Evolutionary conservation across 495 filamentous ascomycete species (phyloP).

Genomic region (Talaromyces stipitatus): DNA sequence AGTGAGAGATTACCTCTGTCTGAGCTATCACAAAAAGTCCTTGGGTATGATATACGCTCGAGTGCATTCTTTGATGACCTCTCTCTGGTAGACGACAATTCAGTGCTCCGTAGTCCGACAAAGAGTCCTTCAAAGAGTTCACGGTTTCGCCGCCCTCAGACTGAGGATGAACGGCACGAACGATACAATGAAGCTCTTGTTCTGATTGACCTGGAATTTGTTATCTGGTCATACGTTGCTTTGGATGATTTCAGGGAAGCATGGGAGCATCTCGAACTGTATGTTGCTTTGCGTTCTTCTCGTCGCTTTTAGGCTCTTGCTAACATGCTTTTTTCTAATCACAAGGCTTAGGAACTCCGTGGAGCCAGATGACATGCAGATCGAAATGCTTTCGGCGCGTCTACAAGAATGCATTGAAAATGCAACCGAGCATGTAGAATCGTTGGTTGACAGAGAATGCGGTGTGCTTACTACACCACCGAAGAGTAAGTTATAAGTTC

Average conservation of each 20-base stretch:
- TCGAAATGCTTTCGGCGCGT: conserved; percentile 21
- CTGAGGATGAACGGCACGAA: background rate
- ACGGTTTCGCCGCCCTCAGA: background rate
- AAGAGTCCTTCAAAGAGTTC: conserved; percentile 14
- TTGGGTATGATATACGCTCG: conserved; percentile 33
- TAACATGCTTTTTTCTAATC: background rate
- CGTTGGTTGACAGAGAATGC: conserved; percentile 30
- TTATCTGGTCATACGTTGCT: conserved; percentile 57
- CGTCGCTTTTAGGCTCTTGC: background rate
- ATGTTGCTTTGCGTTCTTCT: conserved; percentile 7
- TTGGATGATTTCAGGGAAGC: conserved; percentile 51
- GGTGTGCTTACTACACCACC: conserved; percentile 19
- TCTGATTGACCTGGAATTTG: conserved; percentile 66
- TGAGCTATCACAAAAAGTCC: conserved; percentile 32
- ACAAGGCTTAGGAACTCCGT: background rate
- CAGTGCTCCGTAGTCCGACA: conserved; percentile 23
- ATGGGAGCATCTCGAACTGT: conserved; percentile 40
- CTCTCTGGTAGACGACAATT: conserved; percentile 13
- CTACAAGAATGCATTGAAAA: conserved; percentile 26
- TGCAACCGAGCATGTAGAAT: conserved; percentile 24
- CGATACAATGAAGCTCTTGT: conserved; percentile 33
- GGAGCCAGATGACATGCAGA: conserved; percentile 16
- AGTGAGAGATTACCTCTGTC: conserved; percentile 36
- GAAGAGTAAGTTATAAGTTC: conserved; percentile 24
- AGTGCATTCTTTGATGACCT: conserved; percentile 19